Evolutionary conservation across 768 basidiomycete species (phyloP).

Genomic region (Tulasnella sp.): DNA sequence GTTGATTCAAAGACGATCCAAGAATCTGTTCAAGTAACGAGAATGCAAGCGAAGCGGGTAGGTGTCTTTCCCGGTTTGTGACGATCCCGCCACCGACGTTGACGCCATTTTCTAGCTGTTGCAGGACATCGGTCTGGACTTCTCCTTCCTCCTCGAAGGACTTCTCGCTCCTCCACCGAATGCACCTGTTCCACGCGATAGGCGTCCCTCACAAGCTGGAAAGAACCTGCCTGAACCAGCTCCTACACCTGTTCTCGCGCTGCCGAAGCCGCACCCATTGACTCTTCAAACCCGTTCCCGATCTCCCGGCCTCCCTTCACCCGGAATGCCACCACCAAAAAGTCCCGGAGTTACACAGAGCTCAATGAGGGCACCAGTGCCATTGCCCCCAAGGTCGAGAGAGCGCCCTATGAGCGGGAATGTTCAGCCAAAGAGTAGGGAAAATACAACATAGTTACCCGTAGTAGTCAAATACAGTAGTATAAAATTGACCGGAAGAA

Average conservation of each 20-base stretch:
- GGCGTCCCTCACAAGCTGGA: constrained; percentile 6
- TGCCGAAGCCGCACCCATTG: background rate
- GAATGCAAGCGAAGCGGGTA: constrained; percentile 83
- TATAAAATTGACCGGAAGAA: background rate
- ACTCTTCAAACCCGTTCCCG: background rate
- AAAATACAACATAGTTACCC: background rate
- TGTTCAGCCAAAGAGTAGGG: background rate
- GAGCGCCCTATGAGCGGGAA: constrained; percentile 28
- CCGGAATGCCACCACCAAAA: background rate
- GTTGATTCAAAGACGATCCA: constrained; percentile 69
- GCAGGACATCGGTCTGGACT: constrained; percentile 92
- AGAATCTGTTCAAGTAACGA: constrained; percentile 77
- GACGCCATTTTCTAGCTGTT: constrained; percentile 58
- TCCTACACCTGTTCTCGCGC: background rate
- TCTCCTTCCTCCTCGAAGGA: constrained; percentile 87
- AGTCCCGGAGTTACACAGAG: background rate
- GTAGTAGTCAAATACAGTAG: background rate
- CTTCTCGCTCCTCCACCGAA: constrained; percentile 48
- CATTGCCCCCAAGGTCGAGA: constrained; percentile 27
- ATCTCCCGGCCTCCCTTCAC: background rate
- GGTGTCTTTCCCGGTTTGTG: constrained; percentile 36
- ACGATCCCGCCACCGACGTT: background rate
- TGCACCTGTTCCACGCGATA: background rate
- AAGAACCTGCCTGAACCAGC: constrained; percentile 5
- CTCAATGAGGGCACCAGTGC: constrained; percentile 10